phyloP scores from a whole-genome alignment of 208 protist species.

The Trypanosoma lewisi region DNA sequence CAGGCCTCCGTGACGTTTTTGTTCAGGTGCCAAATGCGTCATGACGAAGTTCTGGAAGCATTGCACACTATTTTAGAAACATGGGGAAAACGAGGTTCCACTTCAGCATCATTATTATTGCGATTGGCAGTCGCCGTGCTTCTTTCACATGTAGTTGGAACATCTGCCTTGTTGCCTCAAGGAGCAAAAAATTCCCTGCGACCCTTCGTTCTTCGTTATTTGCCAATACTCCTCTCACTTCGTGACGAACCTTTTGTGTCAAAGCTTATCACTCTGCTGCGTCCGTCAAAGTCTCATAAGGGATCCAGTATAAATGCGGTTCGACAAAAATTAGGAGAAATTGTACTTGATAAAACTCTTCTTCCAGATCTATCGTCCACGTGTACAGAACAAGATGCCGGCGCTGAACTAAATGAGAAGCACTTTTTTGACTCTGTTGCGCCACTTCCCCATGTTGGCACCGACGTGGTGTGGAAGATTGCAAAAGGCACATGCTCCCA shows the following conservation, averaged over 20 bases:
- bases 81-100: slow-evolving; percentile 15
- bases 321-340: background rate
- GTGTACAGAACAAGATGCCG: background rate
- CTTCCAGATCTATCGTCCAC: background rate
- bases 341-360: background rate
- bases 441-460: background rate
- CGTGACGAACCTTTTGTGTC: background rate
- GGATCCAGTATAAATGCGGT: background rate
- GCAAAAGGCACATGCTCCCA: slow-evolving; percentile 1
- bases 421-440: slow-evolving; percentile 24
- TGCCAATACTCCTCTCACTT: slow-evolving; percentile 3
- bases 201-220: slow-evolving; percentile 13
- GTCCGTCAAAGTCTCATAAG: slow-evolving; percentile 5
- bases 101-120: slow-evolving; percentile 7
- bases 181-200: background rate
- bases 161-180: slow-evolving; percentile 6
- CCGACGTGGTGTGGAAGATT: slow-evolving; percentile 10
- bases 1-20: slow-evolving; percentile 23
- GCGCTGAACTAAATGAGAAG: background rate
- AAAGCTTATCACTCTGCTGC: slow-evolving; percentile 10
- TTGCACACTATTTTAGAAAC: slow-evolving; percentile 21
- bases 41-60: slow-evolving; percentile 21
- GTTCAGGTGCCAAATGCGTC: slow-evolving; percentile 24
- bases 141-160: slow-evolving; percentile 20
- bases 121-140: slow-evolving; percentile 20